These are phyloP conservation scores for Yarrowia deformans DNA, from an alignment of 805 yeast species.

Conservation along the genomic window DNA sequence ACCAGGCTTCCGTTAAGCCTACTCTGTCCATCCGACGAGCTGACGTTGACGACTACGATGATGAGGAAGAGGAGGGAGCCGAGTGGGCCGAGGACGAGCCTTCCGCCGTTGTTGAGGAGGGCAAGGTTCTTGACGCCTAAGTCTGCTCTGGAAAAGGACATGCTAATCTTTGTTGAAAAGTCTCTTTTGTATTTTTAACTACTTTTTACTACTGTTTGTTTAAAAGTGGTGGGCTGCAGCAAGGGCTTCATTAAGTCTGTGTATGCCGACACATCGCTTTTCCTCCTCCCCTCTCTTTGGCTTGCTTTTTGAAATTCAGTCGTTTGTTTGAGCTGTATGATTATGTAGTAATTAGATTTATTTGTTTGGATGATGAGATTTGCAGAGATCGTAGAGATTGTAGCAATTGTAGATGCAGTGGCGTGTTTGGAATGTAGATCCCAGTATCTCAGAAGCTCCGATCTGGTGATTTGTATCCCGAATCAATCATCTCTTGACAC, in stretches of 20 bases:
- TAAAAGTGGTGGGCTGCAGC: conserved; percentile 11
- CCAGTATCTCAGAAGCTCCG: too few relatives aligned
- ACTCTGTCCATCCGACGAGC: conserved; percentile 84
- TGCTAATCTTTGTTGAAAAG: conserved; percentile 31
- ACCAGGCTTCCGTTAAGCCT: conserved; percentile 93
- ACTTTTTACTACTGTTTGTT: conserved; percentile 23
- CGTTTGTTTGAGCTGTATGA: conserved; percentile 10
- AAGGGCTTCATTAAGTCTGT: conserved; percentile 36
- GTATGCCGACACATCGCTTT: conserved; percentile 4
- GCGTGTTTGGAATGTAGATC: too few relatives aligned
- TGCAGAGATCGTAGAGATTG: not conserved
- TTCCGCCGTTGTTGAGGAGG: conserved; percentile 46
- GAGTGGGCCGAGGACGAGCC: conserved; percentile 52
- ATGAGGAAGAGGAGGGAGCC: conserved; percentile 53
- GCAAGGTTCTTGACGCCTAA: conserved; percentile 42
- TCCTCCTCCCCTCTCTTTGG: conserved; percentile 12
- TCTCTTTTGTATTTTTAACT: conserved; percentile 36
- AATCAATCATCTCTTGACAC: too few relatives aligned
- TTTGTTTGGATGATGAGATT: conserved; percentile 6
- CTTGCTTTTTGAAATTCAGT: conserved; percentile 8
- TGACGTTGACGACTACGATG: conserved; percentile 66
- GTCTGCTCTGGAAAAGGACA: conserved; percentile 1
- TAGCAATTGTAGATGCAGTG: not conserved
- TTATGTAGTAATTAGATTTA: conserved; percentile 35
- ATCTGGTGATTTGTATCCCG: too few relatives aligned